Evolutionary conservation across 331 rosid genomes (phyloP).

Genomic region (Rhamnella rubrinervis): DNA sequence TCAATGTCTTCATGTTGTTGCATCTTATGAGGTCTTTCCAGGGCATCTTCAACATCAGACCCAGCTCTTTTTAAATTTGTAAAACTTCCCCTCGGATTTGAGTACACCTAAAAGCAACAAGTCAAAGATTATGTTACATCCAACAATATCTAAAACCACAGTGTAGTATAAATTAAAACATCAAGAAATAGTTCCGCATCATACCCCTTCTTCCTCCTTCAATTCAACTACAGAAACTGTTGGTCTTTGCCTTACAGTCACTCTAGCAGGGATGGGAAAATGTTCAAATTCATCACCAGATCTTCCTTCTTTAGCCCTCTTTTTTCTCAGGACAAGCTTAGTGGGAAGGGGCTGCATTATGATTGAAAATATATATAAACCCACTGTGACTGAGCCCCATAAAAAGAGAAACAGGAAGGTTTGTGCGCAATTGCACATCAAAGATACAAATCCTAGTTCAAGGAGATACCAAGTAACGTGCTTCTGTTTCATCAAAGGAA

Average conservation of each 20-base stretch:
- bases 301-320: constrained; percentile 91
- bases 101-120: constrained; percentile 53
- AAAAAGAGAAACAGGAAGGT: background rate
- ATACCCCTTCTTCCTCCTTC: constrained; percentile 80
- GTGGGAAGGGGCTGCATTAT: constrained; percentile 89
- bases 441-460: constrained; percentile 17
- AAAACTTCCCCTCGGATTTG: constrained; percentile 44
- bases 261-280: constrained; percentile 75
- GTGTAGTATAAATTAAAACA: background rate
- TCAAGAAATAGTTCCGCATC: constrained; percentile 21
- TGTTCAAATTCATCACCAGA: constrained; percentile 81
- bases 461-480: constrained; percentile 75
- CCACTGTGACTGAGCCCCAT: background rate
- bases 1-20: constrained; percentile 55
- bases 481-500: constrained; percentile 79
- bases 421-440: background rate
- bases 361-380: constrained; percentile 22
- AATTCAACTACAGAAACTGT: constrained; percentile 69
- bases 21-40: constrained; percentile 57
- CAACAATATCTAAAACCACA: background rate
- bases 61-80: constrained; percentile 45
- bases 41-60: constrained; percentile 64
- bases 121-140: constrained; percentile 2
- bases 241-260: constrained; percentile 76
- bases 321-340: constrained; percentile 81